phyloP scores from a whole-genome alignment of 2,329 filamentous ascomycete genomes.

The Colletotrichum cereale region DNA sequence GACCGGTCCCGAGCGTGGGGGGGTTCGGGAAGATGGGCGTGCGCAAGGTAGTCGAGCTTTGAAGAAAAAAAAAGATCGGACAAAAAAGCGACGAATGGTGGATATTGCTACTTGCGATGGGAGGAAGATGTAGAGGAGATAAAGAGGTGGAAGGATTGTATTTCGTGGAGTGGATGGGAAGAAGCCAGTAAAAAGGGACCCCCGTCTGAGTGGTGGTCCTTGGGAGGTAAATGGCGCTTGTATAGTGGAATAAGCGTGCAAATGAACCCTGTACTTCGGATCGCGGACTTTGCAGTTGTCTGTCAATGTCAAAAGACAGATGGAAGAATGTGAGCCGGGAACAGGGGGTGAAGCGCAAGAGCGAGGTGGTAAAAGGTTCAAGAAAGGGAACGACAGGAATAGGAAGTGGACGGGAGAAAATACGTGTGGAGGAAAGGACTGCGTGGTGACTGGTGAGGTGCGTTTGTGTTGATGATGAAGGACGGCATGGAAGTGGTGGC shows the following conservation, averaged over 20 bases:
- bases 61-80: constrained; percentile 31
- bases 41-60: constrained; percentile 31
- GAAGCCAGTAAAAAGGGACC: constrained; percentile 18
- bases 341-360: constrained; percentile 19
- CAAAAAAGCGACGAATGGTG: constrained; percentile 17
- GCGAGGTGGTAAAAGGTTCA: neutral
- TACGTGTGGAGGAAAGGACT: constrained; percentile 22
- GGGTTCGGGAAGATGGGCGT: constrained; percentile 23
- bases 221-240: neutral
- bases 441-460: neutral
- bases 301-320: constrained; percentile 13
- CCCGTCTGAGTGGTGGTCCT: neutral
- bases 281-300: constrained; percentile 26
- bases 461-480: neutral
- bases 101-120: constrained; percentile 25
- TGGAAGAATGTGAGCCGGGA: constrained; percentile 9
- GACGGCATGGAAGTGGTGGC: neutral
- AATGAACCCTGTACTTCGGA: constrained; percentile 35
- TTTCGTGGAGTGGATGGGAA: constrained; percentile 20
- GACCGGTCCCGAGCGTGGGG: constrained; percentile 36
- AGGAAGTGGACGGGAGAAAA: neutral
- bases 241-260: constrained; percentile 18
- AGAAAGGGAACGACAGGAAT: constrained; percentile 23
- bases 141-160: constrained; percentile 8
- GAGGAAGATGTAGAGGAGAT: constrained; percentile 22